These are phyloP conservation scores for Akebia trifoliata DNA, from an alignment of 164 flowering plant species.

Conservation along the genomic window DNA sequence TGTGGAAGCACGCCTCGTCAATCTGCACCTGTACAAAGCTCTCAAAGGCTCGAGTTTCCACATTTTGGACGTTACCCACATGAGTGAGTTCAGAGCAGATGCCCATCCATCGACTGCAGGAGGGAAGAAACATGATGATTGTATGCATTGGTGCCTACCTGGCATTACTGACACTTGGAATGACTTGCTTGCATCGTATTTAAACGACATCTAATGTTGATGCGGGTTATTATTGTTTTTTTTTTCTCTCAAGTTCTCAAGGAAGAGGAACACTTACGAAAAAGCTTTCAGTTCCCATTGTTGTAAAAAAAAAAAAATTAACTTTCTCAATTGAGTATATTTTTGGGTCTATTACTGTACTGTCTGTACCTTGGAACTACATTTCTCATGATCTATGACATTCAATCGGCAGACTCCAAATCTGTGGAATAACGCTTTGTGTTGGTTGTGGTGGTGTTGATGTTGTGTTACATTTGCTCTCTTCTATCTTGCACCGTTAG, in stretches of 20 bases:
- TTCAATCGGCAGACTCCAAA: too few relatives aligned
- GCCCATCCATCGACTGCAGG: slow-evolving; percentile 88
- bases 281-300: too few relatives aligned
- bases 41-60: slow-evolving; percentile 59
- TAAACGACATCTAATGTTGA: slow-evolving; percentile 27
- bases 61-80: slow-evolving; percentile 61
- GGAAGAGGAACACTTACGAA: too few relatives aligned
- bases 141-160: slow-evolving; percentile 99
- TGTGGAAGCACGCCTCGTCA: slow-evolving; percentile 72
- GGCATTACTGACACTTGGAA: slow-evolving; percentile 93
- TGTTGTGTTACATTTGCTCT: too few relatives aligned
- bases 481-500: too few relatives aligned
- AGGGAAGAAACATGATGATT: slow-evolving; percentile 93
- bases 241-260: not conserved
- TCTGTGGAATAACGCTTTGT: too few relatives aligned
- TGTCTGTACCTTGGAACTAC: too few relatives aligned
- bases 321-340: too few relatives aligned
- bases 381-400: too few relatives aligned
- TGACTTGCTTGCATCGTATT: slow-evolving; percentile 55
- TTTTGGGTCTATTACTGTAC: too few relatives aligned
- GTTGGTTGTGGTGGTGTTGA: too few relatives aligned
- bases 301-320: too few relatives aligned
- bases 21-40: slow-evolving; percentile 62
- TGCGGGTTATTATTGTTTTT: slow-evolving; percentile 9
- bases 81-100: slow-evolving; percentile 92